Conservation (phyloP, 192 early-diverging fungal species). For the Mortierella antarctica region DNA sequence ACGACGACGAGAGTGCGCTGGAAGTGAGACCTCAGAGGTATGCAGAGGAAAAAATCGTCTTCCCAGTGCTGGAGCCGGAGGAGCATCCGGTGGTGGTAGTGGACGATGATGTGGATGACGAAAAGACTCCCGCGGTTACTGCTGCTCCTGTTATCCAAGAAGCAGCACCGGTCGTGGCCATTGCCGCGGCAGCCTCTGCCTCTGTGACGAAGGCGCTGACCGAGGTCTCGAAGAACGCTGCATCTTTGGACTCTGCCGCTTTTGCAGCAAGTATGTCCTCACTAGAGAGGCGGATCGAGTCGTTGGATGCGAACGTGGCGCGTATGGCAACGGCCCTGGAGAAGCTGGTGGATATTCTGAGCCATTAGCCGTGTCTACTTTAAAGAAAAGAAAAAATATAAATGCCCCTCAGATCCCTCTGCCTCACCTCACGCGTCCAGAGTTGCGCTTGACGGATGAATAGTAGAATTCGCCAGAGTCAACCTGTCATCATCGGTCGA, state of each 20-base stretch:
- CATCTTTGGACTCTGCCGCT: constrained; percentile 34
- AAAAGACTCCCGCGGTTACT: constrained; percentile 5
- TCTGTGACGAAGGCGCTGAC: constrained; percentile 21
- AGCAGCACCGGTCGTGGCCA: constrained; percentile 18
- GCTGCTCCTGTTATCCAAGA: background rate
- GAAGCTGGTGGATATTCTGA: too few species aligned
- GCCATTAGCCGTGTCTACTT: too few species aligned
- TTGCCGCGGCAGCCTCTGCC: constrained; percentile 24
- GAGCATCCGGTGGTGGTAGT: constrained; percentile 9
- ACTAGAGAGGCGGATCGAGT: constrained; percentile 51
- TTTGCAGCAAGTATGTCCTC: constrained; percentile 31
- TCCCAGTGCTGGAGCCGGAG: constrained; percentile 31
- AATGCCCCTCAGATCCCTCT: too few species aligned
- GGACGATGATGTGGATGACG: constrained; percentile 48
- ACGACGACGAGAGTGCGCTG: background rate
- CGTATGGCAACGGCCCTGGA: constrained; percentile 39
- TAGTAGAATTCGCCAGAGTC: too few species aligned
- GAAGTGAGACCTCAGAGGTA: constrained; percentile 46
- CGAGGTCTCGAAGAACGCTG: constrained; percentile 30
- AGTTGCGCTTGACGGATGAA: too few species aligned
- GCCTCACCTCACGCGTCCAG: too few species aligned
- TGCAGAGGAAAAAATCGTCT: constrained; percentile 35
- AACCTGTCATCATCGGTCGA: too few species aligned
- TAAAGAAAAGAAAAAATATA: too few species aligned
- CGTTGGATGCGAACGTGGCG: constrained; percentile 52